Evolutionary conservation across 129 eudicot species (phyloP).

Genomic region (Helichrysum umbraculigerum): DNA sequence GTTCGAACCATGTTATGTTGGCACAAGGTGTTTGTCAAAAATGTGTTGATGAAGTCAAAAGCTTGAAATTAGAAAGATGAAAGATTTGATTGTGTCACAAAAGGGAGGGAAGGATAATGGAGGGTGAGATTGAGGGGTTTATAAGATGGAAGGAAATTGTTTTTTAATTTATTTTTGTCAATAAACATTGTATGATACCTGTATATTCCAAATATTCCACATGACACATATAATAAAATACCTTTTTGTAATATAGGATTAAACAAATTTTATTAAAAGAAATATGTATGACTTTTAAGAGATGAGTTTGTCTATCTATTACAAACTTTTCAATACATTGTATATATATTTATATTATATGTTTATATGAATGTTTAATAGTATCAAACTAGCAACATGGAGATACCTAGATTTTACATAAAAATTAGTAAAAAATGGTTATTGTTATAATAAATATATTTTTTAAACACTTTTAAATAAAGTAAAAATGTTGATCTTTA

Average conservation of each 20-base stretch:
- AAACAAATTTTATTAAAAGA: not conserved
- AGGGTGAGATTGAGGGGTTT: conserved; percentile 50
- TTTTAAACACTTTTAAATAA: not conserved
- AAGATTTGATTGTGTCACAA: conserved; percentile 2
- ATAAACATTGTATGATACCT: not conserved
- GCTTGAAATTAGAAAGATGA: not conserved
- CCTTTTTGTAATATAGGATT: not conserved
- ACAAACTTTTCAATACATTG: not conserved
- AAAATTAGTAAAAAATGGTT: too few species aligned
- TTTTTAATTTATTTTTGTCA: not conserved
- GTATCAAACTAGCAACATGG: too few species aligned
- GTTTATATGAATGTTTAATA: too few species aligned
- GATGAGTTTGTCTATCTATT: too few species aligned
- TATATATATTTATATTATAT: too few species aligned
- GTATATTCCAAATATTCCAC: not conserved
- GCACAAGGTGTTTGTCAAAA: conserved; percentile 34
- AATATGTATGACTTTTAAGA: not conserved
- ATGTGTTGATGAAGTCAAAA: conserved; percentile 30
- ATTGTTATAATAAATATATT: too few species aligned
- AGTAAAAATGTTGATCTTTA: conserved; percentile 12
- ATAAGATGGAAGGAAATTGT: conserved; percentile 12
- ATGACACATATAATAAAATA: not conserved
- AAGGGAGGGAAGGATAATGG: conserved; percentile 37
- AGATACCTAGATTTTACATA: too few species aligned
- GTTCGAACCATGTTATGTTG: conserved; percentile 57